Conservation (phyloP, 2,329 filamentous ascomycete genomes). For the Verruconis gallopava region DNA sequence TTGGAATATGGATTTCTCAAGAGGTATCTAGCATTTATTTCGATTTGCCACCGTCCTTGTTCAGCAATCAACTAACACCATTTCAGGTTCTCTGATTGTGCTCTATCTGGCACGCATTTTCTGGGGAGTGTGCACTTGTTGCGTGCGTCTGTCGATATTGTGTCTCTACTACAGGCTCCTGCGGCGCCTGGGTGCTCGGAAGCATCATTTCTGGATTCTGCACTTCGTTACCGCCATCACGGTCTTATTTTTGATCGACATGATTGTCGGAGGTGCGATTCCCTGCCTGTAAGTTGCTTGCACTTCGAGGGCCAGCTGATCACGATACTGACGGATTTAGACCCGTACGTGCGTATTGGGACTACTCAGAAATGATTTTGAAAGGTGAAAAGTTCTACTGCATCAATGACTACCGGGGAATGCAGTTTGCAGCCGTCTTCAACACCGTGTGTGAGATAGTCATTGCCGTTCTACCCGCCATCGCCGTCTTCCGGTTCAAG, state of each 20-base stretch:
- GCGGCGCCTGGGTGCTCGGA: conserved; percentile 24
- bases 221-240: conserved; percentile 26
- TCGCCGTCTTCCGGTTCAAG: conserved; percentile 27
- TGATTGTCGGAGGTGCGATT: conserved; percentile 25
- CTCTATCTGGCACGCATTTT: conserved; percentile 30
- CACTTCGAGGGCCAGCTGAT: not conserved
- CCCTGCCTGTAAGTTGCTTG: conserved; percentile 22
- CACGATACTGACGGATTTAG: conserved; percentile 11
- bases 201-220: conserved; percentile 26
- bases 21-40: not conserved
- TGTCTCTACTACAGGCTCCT: conserved; percentile 35
- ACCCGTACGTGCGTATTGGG: conserved; percentile 30
- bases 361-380: conserved; percentile 17
- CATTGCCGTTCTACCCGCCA: conserved; percentile 30
- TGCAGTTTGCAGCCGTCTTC: conserved; percentile 27
- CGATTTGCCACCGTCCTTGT: not conserved
- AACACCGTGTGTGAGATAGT: conserved; percentile 31
- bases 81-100: conserved; percentile 16
- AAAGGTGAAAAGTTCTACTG: conserved; percentile 19
- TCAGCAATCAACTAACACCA: not conserved
- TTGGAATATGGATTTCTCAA: conserved; percentile 1
- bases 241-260: conserved; percentile 24
- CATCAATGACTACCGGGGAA: conserved; percentile 28
- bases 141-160: conserved; percentile 31
- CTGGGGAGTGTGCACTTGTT: conserved; percentile 29